These are phyloP conservation scores for Heterobasidion annosum DNA, from an alignment of 1,284 basidiomycete species.

Conservation along the genomic window DNA sequence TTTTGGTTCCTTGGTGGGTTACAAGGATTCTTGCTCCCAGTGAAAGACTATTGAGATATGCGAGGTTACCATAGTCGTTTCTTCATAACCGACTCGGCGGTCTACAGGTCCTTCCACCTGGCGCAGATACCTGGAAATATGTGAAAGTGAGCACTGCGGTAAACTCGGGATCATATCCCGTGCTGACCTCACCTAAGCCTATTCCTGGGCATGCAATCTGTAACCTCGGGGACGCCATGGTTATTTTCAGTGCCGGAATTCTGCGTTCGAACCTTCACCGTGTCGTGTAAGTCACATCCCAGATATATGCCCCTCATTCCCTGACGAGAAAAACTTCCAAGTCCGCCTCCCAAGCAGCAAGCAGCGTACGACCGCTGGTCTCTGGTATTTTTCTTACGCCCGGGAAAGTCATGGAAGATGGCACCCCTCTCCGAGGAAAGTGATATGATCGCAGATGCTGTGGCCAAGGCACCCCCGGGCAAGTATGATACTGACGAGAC, in stretches of 20 bases:
- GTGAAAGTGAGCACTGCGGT: conserved; percentile 33
- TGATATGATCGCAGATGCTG: conserved; percentile 16
- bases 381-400: conserved; percentile 28
- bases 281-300: neutral
- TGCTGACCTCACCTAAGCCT: conserved; percentile 15
- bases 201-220: conserved; percentile 21
- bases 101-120: conserved; percentile 60
- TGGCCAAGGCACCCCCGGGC: conserved; percentile 8
- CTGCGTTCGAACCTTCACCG: conserved; percentile 21
- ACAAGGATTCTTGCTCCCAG: neutral
- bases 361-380: conserved; percentile 21
- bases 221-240: conserved; percentile 25
- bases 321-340: neutral
- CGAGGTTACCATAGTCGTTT: conserved; percentile 33
- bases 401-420: conserved; percentile 18
- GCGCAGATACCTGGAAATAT: conserved; percentile 59
- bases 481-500: conserved; percentile 17
- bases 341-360: conserved; percentile 22
- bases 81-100: conserved; percentile 66
- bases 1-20: conserved; percentile 22
- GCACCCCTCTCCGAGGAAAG: conserved; percentile 16
- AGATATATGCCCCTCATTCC: no score
- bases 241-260: conserved; percentile 31
- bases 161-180: neutral
- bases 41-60: no score